A percentile compares a stretch with the other conserved stretches of the same genome.
Evolutionary conservation across 805 yeast species (phyloP).

Genomic region (Yamadazyma takamatsuzukensis): DNA sequence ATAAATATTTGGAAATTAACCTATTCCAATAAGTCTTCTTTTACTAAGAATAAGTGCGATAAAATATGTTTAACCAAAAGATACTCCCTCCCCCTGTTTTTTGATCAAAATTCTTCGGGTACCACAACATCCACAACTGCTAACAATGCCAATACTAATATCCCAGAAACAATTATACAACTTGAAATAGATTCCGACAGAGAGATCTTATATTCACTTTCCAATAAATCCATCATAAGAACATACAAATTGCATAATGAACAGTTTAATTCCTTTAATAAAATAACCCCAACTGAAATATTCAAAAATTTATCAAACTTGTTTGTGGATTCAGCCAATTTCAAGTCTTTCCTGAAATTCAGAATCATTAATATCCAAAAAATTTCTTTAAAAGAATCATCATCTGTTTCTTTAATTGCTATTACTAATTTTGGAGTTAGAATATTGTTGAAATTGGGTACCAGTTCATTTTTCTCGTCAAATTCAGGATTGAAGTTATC

Average conservation of each 20-base stretch:
- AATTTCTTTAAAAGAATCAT: slow-evolving; percentile 62
- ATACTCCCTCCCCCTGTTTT: slow-evolving; percentile 36
- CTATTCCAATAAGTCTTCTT: slow-evolving; percentile 78
- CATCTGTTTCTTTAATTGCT: slow-evolving; percentile 70
- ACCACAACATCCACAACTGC: slow-evolving; percentile 1
- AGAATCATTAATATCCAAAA: slow-evolving; percentile 60
- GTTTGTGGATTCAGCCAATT: slow-evolving; percentile 53
- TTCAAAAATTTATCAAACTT: slow-evolving; percentile 48
- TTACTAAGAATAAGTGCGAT: slow-evolving; percentile 80
- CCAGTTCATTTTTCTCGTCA: slow-evolving; percentile 16
- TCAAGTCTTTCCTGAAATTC: slow-evolving; percentile 46
- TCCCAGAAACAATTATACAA: slow-evolving; percentile 59
- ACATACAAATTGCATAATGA: slow-evolving; percentile 61
- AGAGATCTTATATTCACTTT: slow-evolving; percentile 72
- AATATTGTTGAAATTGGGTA: slow-evolving; percentile 54
- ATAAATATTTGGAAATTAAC: slow-evolving; percentile 81
- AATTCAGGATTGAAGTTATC: slow-evolving; percentile 25
- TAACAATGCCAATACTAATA: slow-evolving; percentile 6
- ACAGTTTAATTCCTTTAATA: slow-evolving; percentile 25
- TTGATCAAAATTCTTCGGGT: slow-evolving; percentile 7
- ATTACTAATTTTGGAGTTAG: slow-evolving; percentile 83
- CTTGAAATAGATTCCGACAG: slow-evolving; percentile 74
- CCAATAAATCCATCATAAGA: slow-evolving; percentile 77
- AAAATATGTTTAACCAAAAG: slow-evolving; percentile 77
- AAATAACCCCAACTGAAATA: slow-evolving; percentile 43